These are phyloP conservation scores for Ajuga reptans DNA, from an alignment of 305 asterid species.

Conservation along the genomic window DNA sequence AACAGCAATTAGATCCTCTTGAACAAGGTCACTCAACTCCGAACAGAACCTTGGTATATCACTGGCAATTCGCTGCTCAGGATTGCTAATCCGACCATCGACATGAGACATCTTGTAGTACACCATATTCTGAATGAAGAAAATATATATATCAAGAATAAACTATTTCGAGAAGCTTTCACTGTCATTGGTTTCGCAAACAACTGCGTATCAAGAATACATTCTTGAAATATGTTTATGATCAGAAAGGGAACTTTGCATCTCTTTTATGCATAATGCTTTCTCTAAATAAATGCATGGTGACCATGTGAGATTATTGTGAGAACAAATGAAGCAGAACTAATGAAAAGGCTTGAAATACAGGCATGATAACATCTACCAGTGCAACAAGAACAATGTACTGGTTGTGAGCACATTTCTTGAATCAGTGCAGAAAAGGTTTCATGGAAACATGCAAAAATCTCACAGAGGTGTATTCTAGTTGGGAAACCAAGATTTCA, in stretches of 20 bases:
- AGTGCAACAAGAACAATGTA: background rate
- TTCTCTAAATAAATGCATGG: slow-evolving; percentile 1
- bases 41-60: slow-evolving; percentile 93
- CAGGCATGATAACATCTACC: background rate
- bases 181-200: background rate
- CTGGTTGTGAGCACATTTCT: background rate
- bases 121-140: slow-evolving; percentile 70
- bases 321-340: slow-evolving; percentile 5
- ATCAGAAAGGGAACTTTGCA: background rate
- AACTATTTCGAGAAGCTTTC: background rate
- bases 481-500: background rate
- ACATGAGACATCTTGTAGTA: slow-evolving; percentile 97
- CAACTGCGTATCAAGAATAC: slow-evolving; percentile 15
- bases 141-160: slow-evolving; percentile 6
- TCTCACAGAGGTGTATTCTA: slow-evolving; percentile 3
- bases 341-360: slow-evolving; percentile 8
- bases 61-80: slow-evolving; percentile 97
- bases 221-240: slow-evolving; percentile 7
- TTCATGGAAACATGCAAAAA: background rate
- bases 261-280: slow-evolving; percentile 1
- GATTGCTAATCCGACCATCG: slow-evolving; percentile 89
- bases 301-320: background rate
- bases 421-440: background rate
- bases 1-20: slow-evolving; percentile 88
- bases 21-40: slow-evolving; percentile 96